Evolutionary conservation across 257 asterid species (phyloP).

Genomic region (Solanum bukasovii): DNA sequence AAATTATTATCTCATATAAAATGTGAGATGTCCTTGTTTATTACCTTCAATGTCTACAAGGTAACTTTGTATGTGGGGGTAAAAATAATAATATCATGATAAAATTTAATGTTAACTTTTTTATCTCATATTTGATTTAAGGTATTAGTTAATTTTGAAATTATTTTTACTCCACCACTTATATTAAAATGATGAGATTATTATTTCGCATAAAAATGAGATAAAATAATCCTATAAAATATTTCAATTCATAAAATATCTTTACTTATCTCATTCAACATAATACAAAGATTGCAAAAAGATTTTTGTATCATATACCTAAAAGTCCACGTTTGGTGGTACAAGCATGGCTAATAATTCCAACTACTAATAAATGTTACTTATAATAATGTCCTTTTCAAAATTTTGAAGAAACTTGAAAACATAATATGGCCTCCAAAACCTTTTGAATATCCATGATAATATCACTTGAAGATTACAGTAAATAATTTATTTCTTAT

Average conservation of each 20-base stretch:
- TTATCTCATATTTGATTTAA: neutral
- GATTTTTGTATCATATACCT: neutral
- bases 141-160: neutral
- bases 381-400: neutral
- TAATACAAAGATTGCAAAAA: neutral
- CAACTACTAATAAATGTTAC: neutral
- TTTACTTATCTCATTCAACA: neutral
- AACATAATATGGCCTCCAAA: neutral
- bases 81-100: neutral
- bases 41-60: neutral
- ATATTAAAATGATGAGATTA: neutral
- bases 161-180: neutral
- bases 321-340: neutral
- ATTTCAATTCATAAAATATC: neutral
- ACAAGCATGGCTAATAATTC: neutral
- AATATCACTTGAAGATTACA: neutral
- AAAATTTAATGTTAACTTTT: too few relatives aligned
- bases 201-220: neutral
- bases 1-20: neutral
- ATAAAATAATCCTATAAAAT: neutral
- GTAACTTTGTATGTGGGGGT: neutral
- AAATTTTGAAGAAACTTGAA: neutral
- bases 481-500: neutral
- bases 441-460: neutral
- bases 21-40: neutral